phyloP scores from a whole-genome alignment of 228 moss, liverwort and hornwort genomes.

The Sphagnum fallax region DNA sequence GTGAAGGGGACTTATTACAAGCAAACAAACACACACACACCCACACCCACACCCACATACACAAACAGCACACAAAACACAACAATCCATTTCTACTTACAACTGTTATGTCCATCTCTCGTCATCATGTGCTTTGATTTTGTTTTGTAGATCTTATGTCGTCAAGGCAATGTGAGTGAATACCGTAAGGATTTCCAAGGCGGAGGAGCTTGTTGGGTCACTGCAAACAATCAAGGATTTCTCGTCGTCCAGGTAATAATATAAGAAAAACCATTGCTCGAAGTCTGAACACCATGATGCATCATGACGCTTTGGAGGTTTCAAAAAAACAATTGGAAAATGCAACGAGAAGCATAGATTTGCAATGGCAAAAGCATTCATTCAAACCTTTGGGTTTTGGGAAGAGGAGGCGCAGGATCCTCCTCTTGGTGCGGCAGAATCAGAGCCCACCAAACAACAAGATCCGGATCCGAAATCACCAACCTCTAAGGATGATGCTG shows the following conservation, averaged over 20 bases:
- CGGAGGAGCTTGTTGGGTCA: constrained; percentile 41
- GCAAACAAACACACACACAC: too few species aligned
- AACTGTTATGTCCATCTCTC: too few species aligned
- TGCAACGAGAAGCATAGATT: too few species aligned
- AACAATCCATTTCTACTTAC: neutral
- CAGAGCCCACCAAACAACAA: too few species aligned
- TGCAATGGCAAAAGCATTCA: too few species aligned
- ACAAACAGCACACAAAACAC: neutral
- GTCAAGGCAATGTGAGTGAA: constrained; percentile 71
- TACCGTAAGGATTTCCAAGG: constrained; percentile 22
- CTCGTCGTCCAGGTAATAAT: constrained; percentile 46
- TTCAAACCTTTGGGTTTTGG: too few species aligned
- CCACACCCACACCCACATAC: too few species aligned
- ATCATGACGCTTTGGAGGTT: neutral
- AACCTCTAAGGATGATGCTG: too few species aligned
- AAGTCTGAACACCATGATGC: neutral
- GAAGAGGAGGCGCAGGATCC: neutral
- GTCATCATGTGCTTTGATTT: neutral
- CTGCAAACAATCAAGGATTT: constrained; percentile 58
- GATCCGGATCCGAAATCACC: too few species aligned
- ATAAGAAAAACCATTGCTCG: neutral
- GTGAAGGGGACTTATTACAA: too few species aligned
- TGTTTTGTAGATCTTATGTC: constrained; percentile 41
- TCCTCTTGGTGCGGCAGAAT: neutral
- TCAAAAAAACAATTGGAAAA: too few species aligned